Evolutionary conservation across 805 yeast genomes (phyloP).

Genomic region (Suhomyces sp.): DNA sequence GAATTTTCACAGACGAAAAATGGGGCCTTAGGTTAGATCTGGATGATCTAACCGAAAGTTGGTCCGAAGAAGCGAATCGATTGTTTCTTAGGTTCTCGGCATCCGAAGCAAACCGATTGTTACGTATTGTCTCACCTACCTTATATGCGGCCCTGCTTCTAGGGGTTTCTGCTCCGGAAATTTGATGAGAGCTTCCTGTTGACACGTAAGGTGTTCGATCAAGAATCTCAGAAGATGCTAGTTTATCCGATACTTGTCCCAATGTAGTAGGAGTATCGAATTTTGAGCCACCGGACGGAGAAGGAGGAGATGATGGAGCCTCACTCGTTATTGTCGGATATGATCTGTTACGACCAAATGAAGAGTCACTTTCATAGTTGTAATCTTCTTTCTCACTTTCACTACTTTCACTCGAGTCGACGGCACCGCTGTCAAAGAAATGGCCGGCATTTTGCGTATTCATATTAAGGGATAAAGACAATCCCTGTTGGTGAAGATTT

Average conservation of each 20-base stretch:
- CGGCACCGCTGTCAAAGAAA: slow-evolving; percentile 23
- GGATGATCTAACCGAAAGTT: slow-evolving; percentile 32
- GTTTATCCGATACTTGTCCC: no score
- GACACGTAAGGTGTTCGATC: no score
- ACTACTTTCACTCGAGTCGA: slow-evolving; percentile 25
- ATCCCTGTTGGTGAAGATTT: slow-evolving; percentile 69
- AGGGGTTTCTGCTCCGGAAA: neutral
- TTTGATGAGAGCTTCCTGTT: neutral
- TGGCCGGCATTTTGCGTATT: slow-evolving; percentile 46
- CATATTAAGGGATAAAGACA: slow-evolving; percentile 68
- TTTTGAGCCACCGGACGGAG: neutral
- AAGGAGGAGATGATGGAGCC: neutral
- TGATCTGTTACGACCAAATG: neutral
- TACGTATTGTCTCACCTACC: neutral
- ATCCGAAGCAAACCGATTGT: neutral
- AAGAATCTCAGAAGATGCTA: no score
- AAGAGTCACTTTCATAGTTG: slow-evolving; percentile 6
- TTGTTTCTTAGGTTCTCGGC: neutral
- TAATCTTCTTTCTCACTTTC: slow-evolving; percentile 21
- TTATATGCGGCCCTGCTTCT: neutral
- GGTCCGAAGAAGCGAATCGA: slow-evolving; percentile 20
- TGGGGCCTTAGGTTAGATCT: slow-evolving; percentile 51
- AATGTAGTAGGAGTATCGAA: no score
- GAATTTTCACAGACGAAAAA: slow-evolving; percentile 70
- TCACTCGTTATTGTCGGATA: neutral